Base-by-base conservation (phyloP, 257 asterid species). In the Marsdenia floribunda region DNA sequence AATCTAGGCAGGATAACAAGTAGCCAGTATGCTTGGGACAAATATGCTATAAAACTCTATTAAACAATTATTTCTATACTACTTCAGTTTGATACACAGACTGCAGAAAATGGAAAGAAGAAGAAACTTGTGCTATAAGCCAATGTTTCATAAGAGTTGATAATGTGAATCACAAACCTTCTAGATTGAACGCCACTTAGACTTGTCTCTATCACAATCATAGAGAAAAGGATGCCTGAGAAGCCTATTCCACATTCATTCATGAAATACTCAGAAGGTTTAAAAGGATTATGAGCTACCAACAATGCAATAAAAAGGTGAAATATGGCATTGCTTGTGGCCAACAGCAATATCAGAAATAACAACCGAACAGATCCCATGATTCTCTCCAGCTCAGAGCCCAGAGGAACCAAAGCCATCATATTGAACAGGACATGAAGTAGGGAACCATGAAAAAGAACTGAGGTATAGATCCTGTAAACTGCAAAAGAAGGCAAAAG, bases 401-500 rank as follows among this genome's bases (percentile, higher is more conserved):
- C 99, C 91, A 95, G 84, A 69, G 99, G 98, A 71, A 90, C 96
- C 87, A 92, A 83, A 57, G 99, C 99, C 89, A 92, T 29, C 99
- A 95, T 92, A 84, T 95, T 95, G 87, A 95, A 95, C 80, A 89
- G 83, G 82, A 92, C 92, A 83, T 95, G 99, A 64, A 95, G 85
- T 75, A 95, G 44, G 70, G 98, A 92, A 63, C 98, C 99, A 84
- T 95, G 99, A 79, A 92, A 95, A 64, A 95, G 42, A 83, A 92
- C 76, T 47, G 97, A 86, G 24, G 96, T 87, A 77, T 80, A 92
- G 75, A 85, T 81, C 93, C 99, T 89, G 94, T 89, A 92, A 80
- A 95, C 96, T 93, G 97, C 80, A 82, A 73, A 67, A 65, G 69
- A 22, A 58, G 50, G 46, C 21, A 76, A 68, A 53, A 50, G 59